A percentile compares a stretch with the other conserved stretches of the same genome.
phyloP scores from a whole-genome alignment of 2,329 filamentous ascomycete species.

The Microsporum ferrugineum region DNA sequence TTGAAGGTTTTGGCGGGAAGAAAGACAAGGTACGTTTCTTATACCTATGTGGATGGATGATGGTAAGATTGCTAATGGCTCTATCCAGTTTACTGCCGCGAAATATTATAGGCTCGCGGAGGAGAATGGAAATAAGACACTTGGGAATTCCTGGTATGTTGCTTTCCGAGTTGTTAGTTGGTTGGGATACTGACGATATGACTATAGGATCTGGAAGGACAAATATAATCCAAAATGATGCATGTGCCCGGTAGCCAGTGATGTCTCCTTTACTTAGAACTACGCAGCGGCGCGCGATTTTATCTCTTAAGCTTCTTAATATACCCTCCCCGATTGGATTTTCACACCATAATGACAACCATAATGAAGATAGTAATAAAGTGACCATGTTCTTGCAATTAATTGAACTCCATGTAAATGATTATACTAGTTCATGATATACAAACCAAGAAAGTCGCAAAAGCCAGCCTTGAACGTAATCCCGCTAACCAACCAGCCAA shows the following conservation, averaged over 20 bases:
- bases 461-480: background rate
- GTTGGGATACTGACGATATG: background rate
- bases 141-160: constrained; percentile 84
- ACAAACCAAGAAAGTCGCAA: constrained; percentile 1
- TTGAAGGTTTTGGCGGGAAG: constrained; percentile 91
- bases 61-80: constrained; percentile 11
- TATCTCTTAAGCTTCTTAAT: background rate
- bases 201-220: constrained; percentile 89
- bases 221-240: constrained; percentile 58
- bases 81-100: constrained; percentile 44
- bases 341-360: background rate
- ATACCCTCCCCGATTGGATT: background rate
- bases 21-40: constrained; percentile 81
- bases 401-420: background rate
- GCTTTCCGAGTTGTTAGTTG: background rate
- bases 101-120: constrained; percentile 84
- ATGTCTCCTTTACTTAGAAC: background rate
- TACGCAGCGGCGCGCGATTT: background rate
- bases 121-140: constrained; percentile 72
- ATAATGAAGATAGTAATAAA: background rate
- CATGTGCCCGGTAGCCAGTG: background rate
- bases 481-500: background rate
- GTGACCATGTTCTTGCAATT: background rate
- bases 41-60: background rate
- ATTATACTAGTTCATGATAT: background rate